Evolutionary conservation across 1,284 basidiomycete genomes (phyloP).

Genomic region (Coniophora puteana): DNA sequence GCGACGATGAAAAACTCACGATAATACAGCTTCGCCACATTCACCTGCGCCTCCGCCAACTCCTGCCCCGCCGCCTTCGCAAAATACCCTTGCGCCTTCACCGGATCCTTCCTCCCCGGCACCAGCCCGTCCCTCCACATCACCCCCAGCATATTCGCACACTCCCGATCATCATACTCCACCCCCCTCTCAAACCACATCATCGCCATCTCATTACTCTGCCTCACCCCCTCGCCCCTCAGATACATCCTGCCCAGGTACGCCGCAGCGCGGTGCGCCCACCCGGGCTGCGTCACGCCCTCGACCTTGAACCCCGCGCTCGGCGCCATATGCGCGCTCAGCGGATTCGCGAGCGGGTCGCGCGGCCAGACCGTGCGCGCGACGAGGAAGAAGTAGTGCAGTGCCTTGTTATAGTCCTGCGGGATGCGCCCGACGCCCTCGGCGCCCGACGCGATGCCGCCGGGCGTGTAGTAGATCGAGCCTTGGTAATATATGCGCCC

Average conservation of each 20-base stretch:
- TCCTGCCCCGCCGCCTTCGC: conserved; percentile 80
- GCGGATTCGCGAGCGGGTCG: too few species aligned
- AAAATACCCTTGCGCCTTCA: conserved; percentile 71
- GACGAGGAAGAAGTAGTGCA: conserved; percentile 78
- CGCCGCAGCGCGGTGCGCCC: conserved; percentile 76
- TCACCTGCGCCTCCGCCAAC: conserved; percentile 87
- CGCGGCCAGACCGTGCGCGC: conserved; percentile 84
- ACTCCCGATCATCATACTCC: conserved; percentile 83
- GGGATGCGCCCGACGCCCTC: conserved; percentile 75
- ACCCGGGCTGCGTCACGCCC: conserved; percentile 54
- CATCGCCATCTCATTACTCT: conserved; percentile 75
- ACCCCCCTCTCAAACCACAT: conserved; percentile 95
- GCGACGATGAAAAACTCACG: conserved; percentile 52
- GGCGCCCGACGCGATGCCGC: conserved; percentile 78
- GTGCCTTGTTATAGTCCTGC: conserved; percentile 71
- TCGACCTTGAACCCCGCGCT: conserved; percentile 43
- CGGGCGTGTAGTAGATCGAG: conserved; percentile 70
- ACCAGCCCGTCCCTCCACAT: conserved; percentile 88
- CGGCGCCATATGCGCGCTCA: too few species aligned
- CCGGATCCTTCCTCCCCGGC: conserved; percentile 62
- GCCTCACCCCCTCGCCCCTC: conserved; percentile 87
- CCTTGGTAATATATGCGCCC: conserved; percentile 95
- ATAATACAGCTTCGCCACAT: conserved; percentile 83
- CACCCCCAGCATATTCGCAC: conserved; percentile 86
- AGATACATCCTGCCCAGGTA: conserved; percentile 93